Conservation (phyloP, 2,329 filamentous ascomycete genomes). For the Mycosphaerella sp. region DNA sequence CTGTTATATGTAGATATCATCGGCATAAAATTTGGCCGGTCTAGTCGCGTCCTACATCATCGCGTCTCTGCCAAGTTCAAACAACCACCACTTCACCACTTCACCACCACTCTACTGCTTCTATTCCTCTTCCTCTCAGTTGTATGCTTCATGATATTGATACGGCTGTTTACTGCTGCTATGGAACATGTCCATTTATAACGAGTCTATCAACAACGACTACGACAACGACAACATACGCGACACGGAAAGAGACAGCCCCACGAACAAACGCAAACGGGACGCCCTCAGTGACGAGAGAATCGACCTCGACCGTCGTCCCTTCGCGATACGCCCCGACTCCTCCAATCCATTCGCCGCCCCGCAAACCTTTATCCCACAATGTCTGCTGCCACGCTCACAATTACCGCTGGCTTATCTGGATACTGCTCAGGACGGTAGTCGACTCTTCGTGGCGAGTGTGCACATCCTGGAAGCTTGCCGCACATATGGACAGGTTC, state of each 20-base stretch:
- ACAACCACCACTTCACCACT: not conserved
- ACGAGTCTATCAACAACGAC: constrained; percentile 7
- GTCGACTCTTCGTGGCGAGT: constrained; percentile 55
- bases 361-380: constrained; percentile 26
- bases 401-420: constrained; percentile 56
- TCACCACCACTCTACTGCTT: not conserved
- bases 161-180: constrained; percentile 14
- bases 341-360: constrained; percentile 22
- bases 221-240: not conserved
- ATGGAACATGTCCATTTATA: constrained; percentile 19
- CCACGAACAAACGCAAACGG: constrained; percentile 16
- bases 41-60: too few species aligned
- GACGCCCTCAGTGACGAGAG: constrained; percentile 13
- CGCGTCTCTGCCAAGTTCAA: not conserved
- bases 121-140: not conserved
- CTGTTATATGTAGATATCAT: too few species aligned
- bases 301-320: constrained; percentile 21
- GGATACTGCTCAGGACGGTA: constrained; percentile 49
- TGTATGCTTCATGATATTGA: constrained; percentile 14
- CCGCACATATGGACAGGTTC: constrained; percentile 37
- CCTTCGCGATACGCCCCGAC: constrained; percentile 26
- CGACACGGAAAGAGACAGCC: not conserved
- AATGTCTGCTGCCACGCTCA: constrained; percentile 52
- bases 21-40: too few species aligned
- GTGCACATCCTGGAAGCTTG: constrained; percentile 59